Evolutionary conservation across 2,329 filamentous ascomycete species (phyloP).

Genomic region (Acarospora socialis): DNA sequence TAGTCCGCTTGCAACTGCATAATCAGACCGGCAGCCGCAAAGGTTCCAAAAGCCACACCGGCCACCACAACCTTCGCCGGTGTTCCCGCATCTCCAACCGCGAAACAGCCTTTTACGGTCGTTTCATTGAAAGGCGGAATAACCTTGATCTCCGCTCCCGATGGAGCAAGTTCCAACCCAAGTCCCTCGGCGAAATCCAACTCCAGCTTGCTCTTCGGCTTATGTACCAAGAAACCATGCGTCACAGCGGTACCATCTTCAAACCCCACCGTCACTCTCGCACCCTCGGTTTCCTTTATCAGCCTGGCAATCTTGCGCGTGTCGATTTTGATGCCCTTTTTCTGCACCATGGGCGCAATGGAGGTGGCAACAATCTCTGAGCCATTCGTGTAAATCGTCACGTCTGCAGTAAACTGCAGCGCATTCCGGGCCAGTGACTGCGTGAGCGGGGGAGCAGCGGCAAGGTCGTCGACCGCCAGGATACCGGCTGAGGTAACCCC

Average conservation of each 20-base stretch:
- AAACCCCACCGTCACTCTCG: slow-evolving; percentile 25
- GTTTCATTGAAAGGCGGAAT: slow-evolving; percentile 35
- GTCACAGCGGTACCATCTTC: slow-evolving; percentile 24
- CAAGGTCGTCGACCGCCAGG: slow-evolving; percentile 27
- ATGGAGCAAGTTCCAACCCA: slow-evolving; percentile 27
- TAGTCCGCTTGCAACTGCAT: neutral
- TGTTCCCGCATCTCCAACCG: slow-evolving; percentile 31
- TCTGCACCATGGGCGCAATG: slow-evolving; percentile 18
- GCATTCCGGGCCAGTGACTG: slow-evolving; percentile 32
- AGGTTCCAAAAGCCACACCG: neutral
- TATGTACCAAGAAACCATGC: slow-evolving; percentile 30
- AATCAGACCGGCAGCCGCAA: slow-evolving; percentile 1
- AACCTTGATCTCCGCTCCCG: slow-evolving; percentile 33
- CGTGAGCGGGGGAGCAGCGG: slow-evolving; percentile 19
- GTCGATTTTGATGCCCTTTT: slow-evolving; percentile 27
- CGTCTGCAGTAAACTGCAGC: slow-evolving; percentile 25
- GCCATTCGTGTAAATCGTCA: slow-evolving; percentile 39
- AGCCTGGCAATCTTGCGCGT: slow-evolving; percentile 15
- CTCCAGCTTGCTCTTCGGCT: slow-evolving; percentile 25
- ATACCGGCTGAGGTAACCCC: slow-evolving; percentile 32
- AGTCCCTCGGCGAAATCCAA: slow-evolving; percentile 31
- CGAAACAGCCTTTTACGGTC: slow-evolving; percentile 38
- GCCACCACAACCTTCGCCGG: neutral
- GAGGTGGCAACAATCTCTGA: slow-evolving; percentile 19
- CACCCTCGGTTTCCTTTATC: slow-evolving; percentile 17